A percentile compares a stretch with the other conserved stretches of the same genome.
Conservation (phyloP, 306 rosid species). For the Inga oerstediana region DNA sequence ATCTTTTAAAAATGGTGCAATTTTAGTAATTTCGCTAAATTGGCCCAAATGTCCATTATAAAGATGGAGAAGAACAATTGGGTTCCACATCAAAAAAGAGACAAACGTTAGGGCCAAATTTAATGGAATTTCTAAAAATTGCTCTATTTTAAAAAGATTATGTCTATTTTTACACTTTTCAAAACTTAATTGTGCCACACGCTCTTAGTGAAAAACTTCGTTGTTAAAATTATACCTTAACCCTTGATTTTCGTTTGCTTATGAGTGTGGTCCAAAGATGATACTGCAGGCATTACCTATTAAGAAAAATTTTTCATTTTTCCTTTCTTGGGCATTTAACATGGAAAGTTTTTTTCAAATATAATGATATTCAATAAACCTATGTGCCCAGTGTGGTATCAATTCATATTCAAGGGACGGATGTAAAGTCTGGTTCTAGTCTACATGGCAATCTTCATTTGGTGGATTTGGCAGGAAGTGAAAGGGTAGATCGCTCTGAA, state of each 20-base stretch:
- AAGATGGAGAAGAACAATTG: too few species aligned
- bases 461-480: slow-evolving; percentile 98
- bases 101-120: too few species aligned
- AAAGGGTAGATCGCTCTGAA: slow-evolving; percentile 93
- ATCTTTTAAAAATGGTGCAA: too few species aligned
- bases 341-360: slow-evolving; percentile 5
- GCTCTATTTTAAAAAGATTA: too few species aligned
- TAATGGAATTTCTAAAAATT: too few species aligned
- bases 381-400: slow-evolving; percentile 48
- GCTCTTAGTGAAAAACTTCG: too few species aligned
- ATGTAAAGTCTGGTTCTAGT: slow-evolving; percentile 41
- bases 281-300: neutral
- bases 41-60: too few species aligned
- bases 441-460: slow-evolving; percentile 78
- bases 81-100: too few species aligned
- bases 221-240: too few species aligned
- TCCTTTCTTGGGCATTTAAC: slow-evolving; percentile 1
- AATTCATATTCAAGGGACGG: slow-evolving; percentile 49
- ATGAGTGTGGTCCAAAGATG: neutral
- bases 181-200: too few species aligned
- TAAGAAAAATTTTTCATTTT: neutral
- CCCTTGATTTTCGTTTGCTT: neutral
- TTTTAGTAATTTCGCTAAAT: too few species aligned
- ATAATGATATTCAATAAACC: slow-evolving; percentile 21
- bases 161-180: too few species aligned